phyloP scores from a whole-genome alignment of 208 protist genomes.

The Wallacemonas rigidus region DNA sequence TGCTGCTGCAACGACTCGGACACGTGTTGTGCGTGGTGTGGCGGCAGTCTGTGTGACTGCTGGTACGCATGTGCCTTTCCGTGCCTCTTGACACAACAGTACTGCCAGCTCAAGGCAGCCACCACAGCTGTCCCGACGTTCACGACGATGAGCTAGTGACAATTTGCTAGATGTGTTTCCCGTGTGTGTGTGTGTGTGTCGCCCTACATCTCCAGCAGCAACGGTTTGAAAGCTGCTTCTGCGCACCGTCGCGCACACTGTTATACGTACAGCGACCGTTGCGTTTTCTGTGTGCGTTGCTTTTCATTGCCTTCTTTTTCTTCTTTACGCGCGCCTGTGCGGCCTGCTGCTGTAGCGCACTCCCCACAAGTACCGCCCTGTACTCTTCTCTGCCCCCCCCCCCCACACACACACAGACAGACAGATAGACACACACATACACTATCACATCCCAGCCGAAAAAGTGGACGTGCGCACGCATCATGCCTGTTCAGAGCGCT shows the following conservation, averaged over 20 bases:
- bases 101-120: slow-evolving; percentile 10
- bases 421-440: neutral
- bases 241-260: too few species aligned
- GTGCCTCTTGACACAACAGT: slow-evolving; percentile 11
- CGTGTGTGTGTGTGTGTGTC: too few species aligned
- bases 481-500: too few species aligned
- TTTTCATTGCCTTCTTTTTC: neutral
- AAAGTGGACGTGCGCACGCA: neutral
- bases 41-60: slow-evolving; percentile 1
- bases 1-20: slow-evolving; percentile 29
- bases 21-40: slow-evolving; percentile 3
- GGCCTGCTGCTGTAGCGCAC: neutral
- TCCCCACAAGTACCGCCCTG: too few species aligned
- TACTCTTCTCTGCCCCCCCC: neutral
- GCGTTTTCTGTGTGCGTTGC: neutral
- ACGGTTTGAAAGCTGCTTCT: too few species aligned
- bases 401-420: neutral
- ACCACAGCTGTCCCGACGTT: neutral
- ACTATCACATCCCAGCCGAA: neutral
- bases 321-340: neutral
- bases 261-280: too few species aligned
- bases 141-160: neutral
- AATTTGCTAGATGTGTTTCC: neutral
- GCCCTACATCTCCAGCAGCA: neutral
- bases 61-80: slow-evolving; percentile 13